Conservation (phyloP, 2,329 filamentous ascomycete genomes). For the Fusarium clavum region DNA sequence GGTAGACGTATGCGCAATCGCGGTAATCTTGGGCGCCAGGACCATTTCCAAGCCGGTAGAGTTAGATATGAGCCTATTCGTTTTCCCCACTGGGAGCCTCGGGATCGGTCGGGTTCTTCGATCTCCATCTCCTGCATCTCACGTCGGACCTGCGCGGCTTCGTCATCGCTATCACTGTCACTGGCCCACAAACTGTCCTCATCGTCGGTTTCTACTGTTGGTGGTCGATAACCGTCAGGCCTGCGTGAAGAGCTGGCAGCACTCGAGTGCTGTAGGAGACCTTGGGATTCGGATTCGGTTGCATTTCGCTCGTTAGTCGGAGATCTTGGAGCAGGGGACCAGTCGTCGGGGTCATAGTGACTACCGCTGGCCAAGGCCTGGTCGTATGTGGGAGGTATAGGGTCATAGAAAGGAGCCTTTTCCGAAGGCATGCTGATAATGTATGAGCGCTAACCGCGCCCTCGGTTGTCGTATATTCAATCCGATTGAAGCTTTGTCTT, state of each 20-base stretch:
- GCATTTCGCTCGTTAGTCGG: slow-evolving; percentile 68
- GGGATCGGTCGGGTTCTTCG: slow-evolving; percentile 69
- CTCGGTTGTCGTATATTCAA: slow-evolving; percentile 27
- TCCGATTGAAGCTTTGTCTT: slow-evolving; percentile 5
- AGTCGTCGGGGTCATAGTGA: slow-evolving; percentile 48
- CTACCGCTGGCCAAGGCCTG: slow-evolving; percentile 55
- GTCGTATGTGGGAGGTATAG: slow-evolving; percentile 58
- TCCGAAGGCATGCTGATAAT: slow-evolving; percentile 52
- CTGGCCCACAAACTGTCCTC: slow-evolving; percentile 69
- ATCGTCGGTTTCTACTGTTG: slow-evolving; percentile 82
- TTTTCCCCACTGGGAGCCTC: slow-evolving; percentile 65
- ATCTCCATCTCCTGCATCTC: slow-evolving; percentile 93
- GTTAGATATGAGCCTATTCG: slow-evolving; percentile 65
- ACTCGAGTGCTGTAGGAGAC: slow-evolving; percentile 71
- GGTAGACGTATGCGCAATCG: slow-evolving; percentile 63
- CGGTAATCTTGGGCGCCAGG: slow-evolving; percentile 65
- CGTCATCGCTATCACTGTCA: slow-evolving; percentile 60
- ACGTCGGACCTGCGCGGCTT: slow-evolving; percentile 76
- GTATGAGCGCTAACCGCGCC: slow-evolving; percentile 36
- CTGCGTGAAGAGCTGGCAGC: slow-evolving; percentile 57
- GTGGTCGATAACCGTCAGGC: slow-evolving; percentile 75
- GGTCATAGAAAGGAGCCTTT: slow-evolving; percentile 57
- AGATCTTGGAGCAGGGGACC: slow-evolving; percentile 48
- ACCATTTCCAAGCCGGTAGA: slow-evolving; percentile 66
- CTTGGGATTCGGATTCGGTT: slow-evolving; percentile 80